phyloP scores from a whole-genome alignment of 2,329 filamentous ascomycete genomes.

The Fonsecaea nubica region DNA sequence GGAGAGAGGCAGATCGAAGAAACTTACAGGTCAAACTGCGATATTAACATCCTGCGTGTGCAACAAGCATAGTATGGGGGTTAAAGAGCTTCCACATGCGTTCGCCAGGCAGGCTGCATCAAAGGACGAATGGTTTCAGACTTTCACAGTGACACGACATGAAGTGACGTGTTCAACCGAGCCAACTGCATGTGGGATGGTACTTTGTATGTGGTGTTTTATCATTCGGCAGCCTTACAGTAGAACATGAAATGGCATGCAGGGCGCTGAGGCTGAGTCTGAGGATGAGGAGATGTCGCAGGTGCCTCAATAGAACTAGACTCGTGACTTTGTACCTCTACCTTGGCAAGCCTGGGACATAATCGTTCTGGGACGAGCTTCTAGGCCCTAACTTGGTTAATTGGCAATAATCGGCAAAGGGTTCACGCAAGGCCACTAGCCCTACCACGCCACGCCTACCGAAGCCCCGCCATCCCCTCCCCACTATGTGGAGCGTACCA shows the following conservation, averaged over 20 bases:
- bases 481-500: neutral
- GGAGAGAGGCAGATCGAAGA: neutral
- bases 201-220: neutral
- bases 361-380: neutral
- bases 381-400: neutral
- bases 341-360: too few species aligned
- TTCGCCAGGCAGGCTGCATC: neutral
- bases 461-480: neutral
- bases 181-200: neutral
- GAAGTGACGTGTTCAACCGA: neutral
- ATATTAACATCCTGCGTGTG: neutral
- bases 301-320: too few species aligned
- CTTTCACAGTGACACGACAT: slow-evolving; percentile 6
- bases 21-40: neutral
- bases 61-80: neutral
- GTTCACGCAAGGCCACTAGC: neutral
- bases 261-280: neutral
- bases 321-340: too few species aligned
- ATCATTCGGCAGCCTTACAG: slow-evolving; percentile 2
- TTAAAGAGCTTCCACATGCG: neutral
- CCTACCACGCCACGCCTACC: neutral
- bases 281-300: neutral
- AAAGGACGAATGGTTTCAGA: neutral
- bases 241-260: neutral
- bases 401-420: neutral